Evolutionary conservation across 371 early-diverging fungal genomes (phyloP).

Genomic region (Lichtheimia ramosa): DNA sequence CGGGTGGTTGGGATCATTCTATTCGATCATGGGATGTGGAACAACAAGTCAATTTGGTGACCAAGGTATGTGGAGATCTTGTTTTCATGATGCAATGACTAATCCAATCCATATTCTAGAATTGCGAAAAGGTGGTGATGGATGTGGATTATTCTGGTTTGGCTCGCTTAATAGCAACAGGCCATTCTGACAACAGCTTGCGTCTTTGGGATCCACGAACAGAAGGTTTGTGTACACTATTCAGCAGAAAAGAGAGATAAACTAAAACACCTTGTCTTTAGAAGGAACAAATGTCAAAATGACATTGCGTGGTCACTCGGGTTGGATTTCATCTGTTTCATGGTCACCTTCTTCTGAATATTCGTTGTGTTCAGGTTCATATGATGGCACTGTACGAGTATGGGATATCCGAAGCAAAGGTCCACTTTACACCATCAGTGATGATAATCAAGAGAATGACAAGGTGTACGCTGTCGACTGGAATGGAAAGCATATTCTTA

Average conservation of each 20-base stretch:
- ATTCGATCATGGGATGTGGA: slow-evolving; percentile 90
- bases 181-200: slow-evolving; percentile 79
- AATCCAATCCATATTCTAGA: slow-evolving; percentile 36
- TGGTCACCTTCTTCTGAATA: slow-evolving; percentile 82
- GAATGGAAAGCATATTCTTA: slow-evolving; percentile 68
- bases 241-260: not conserved
- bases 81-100: no score
- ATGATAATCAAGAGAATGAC: slow-evolving; percentile 44
- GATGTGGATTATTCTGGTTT: slow-evolving; percentile 71
- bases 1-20: slow-evolving; percentile 94
- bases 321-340: slow-evolving; percentile 82
- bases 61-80: slow-evolving; percentile 76
- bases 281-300: slow-evolving; percentile 79
- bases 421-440: slow-evolving; percentile 68
- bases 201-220: slow-evolving; percentile 90
- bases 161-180: slow-evolving; percentile 79
- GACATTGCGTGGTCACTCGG: slow-evolving; percentile 74
- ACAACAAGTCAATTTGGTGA: slow-evolving; percentile 66
- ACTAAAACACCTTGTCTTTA: slow-evolving; percentile 5
- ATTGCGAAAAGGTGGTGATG: slow-evolving; percentile 85
- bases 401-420: slow-evolving; percentile 93
- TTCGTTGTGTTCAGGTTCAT: slow-evolving; percentile 79
- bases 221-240: slow-evolving; percentile 44
- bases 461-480: slow-evolving; percentile 85
- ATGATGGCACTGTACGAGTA: slow-evolving; percentile 86